phyloP scores from a whole-genome alignment of 345 rosid species.

The Angophora floribunda region DNA sequence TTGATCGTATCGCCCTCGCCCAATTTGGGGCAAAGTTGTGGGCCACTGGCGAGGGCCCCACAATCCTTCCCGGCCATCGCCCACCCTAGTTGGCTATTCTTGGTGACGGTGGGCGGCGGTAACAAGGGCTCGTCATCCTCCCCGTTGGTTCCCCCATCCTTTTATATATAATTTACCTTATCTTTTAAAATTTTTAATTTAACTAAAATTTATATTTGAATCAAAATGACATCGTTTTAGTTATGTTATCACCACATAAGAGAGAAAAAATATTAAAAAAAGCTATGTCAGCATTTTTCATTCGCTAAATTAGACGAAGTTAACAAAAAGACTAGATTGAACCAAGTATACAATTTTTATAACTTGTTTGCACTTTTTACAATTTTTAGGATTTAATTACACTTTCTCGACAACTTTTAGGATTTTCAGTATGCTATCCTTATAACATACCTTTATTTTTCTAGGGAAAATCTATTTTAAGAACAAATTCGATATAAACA shows the following conservation, averaged over 20 bases:
- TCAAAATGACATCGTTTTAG: background rate
- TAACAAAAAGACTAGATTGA: fast-evolving
- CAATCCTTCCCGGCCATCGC: background rate
- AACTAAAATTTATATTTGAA: too few species aligned
- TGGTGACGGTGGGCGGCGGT: background rate
- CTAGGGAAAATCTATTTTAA: background rate
- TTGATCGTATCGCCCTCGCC: too few species aligned
- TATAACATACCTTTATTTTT: background rate
- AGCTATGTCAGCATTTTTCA: fast-evolving
- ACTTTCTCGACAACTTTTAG: background rate
- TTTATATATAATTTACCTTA: too few species aligned
- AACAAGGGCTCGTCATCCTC: too few species aligned
- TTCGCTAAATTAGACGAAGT: background rate
- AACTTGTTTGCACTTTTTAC: too few species aligned
- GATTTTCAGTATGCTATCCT: too few species aligned
- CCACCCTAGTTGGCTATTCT: background rate
- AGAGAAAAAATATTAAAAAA: too few species aligned
- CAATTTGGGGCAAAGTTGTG: too few species aligned
- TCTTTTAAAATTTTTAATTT: too few species aligned
- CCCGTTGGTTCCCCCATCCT: too few species aligned
- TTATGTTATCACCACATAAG: background rate
- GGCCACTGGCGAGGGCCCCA: fast-evolving
- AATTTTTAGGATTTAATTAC: too few species aligned
- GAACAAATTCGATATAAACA: background rate
- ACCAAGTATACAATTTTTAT: too few species aligned